Base-by-base conservation (phyloP, 768 basidiomycete species). In the Pleurotus giganteus region DNA sequence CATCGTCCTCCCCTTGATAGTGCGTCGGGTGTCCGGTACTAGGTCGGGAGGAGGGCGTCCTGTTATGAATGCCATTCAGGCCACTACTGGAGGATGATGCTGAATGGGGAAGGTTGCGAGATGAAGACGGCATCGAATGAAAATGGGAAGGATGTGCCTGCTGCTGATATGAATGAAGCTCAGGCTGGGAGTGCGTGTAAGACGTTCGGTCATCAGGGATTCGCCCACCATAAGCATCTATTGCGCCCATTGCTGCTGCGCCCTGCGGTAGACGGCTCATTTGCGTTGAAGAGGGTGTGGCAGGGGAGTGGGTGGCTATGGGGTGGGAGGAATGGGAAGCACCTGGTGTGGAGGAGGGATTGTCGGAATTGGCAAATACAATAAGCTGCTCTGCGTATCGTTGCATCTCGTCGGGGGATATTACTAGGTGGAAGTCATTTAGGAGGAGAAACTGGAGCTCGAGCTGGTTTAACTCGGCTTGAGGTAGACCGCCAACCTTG, bases 371-470 rank as follows among this genome's bases (percentile, higher is more conserved):
- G 4, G 85, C 84, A 62, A 88, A 93, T 31, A 84, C 69, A 50
- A 96, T 78, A 50, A 99, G 82, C 60, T 94, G 88, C 63, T 94
- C 91, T 2, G 94, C 94, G 69, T 98, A 99, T 51, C 84, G 82
- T 69, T 97, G 93, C 89, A 98, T 94, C 71, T 98, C 96, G 15
- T 89, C 84, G 7, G 82, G 77, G 1, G 89, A 84, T 63, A 99
- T 91, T 62, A 89, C 88, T 50, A 99, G 80, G 13, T 84, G 77
- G 65, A 99, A 99, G 73, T 98, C 92, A 70, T 98, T 99, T 6
- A 98, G 81, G 4, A 98, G 86, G 4, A 98, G 79, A 67, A 99
- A 99, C 61, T 98, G 97, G 1, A 99, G 85, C 65, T 99, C 97
- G 49, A 99, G 85, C 64, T 95, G 92, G 69, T 99, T 98, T 47